A percentile compares a stretch with the other conserved stretches of the same genome.
Conservation (phyloP, 78 protist species). For the Trichosphaerium sp. region DNA sequence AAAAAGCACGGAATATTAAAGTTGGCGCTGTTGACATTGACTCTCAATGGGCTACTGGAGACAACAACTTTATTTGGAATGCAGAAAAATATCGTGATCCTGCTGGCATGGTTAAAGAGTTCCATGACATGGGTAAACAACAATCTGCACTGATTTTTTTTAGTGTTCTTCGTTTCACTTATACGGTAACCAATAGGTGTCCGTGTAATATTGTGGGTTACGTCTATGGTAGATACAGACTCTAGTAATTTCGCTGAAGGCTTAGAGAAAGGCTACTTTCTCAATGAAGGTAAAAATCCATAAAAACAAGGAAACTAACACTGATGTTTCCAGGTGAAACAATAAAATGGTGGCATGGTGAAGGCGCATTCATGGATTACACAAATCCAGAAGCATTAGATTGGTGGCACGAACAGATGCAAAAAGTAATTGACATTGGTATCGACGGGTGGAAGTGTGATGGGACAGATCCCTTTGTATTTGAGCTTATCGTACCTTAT, state of each 20-base stretch:
- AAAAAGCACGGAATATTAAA: not conserved
- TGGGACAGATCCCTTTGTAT: not conserved
- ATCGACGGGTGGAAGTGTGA: not conserved
- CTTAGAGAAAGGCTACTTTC: not conserved
- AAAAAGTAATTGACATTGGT: not conserved
- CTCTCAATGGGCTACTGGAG: not conserved
- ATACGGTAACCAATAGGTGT: too few species aligned
- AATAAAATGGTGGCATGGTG: slow-evolving; percentile 7
- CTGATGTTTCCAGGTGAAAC: too few species aligned
- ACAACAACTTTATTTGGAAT: not conserved
- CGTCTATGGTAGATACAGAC: not conserved
- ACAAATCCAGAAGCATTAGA: not conserved
- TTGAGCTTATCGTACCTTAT: not conserved
- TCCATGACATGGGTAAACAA: not conserved
- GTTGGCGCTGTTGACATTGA: not conserved
- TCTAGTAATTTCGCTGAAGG: not conserved
- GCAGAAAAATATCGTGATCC: not conserved
- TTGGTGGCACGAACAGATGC: slow-evolving; percentile 1
- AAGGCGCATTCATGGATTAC: not conserved
- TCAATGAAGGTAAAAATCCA: slow-evolving; percentile 1
- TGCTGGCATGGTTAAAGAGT: not conserved
- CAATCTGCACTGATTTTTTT: too few species aligned
- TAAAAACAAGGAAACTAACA: too few species aligned
- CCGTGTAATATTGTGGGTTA: slow-evolving; percentile 1
- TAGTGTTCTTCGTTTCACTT: too few species aligned